phyloP scores from a whole-genome alignment of 23 red algal species.

The Gracilaria gracilis region DNA sequence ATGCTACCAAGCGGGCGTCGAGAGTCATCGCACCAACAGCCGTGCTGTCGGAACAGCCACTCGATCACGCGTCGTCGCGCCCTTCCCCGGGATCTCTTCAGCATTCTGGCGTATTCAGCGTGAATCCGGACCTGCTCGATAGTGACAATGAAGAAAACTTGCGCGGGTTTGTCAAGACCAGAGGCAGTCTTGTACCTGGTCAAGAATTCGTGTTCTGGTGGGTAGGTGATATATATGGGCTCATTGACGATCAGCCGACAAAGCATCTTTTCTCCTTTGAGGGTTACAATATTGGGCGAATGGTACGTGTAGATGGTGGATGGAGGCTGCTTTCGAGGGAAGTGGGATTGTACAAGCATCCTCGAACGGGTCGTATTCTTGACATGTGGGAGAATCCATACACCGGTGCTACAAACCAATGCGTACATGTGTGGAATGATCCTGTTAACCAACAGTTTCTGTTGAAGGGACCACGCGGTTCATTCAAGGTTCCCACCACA shows the following conservation, averaged over 20 bases:
- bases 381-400: slow-evolving; percentile 85
- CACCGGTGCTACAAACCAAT: slow-evolving; percentile 66
- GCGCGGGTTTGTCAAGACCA: slow-evolving; percentile 92
- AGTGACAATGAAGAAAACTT: slow-evolving; percentile 69
- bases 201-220: slow-evolving; percentile 91
- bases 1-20: background rate
- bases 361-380: slow-evolving; percentile 74
- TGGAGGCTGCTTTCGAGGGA: slow-evolving; percentile 95
- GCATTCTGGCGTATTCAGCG: slow-evolving; percentile 35
- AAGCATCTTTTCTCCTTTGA: slow-evolving; percentile 88
- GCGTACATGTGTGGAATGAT: slow-evolving; percentile 93
- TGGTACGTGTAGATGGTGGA: slow-evolving; percentile 87
- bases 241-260: slow-evolving; percentile 61
- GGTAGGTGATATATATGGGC: slow-evolving; percentile 83
- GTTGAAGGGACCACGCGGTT: slow-evolving; percentile 35
- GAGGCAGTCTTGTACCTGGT: slow-evolving; percentile 81
- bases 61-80: background rate
- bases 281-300: slow-evolving; percentile 93
- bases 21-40: background rate
- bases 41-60: background rate
- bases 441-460: slow-evolving; percentile 96
- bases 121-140: slow-evolving; percentile 55
- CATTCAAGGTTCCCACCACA: slow-evolving; percentile 75
- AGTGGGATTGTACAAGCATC: slow-evolving; percentile 87
- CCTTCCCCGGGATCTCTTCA: background rate